These are phyloP conservation scores for Lagerstroemia speciosa DNA, from an alignment of 345 rosid genomes.

Conservation along the genomic window DNA sequence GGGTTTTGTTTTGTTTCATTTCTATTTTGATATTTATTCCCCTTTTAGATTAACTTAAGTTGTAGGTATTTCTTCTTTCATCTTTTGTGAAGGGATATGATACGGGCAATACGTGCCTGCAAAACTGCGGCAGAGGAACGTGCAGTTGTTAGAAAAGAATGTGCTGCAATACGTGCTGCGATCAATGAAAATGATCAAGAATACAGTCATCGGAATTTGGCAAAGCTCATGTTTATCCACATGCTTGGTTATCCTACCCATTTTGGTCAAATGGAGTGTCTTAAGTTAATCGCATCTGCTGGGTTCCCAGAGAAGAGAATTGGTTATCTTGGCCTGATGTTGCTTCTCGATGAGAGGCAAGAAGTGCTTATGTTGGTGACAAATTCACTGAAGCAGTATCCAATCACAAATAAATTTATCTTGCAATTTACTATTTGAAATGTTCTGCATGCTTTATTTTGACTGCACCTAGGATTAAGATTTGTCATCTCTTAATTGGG, in stretches of 20 bases:
- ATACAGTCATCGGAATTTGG: constrained; percentile 88
- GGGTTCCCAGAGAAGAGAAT: constrained; percentile 99
- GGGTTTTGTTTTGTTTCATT: neutral
- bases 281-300: constrained; percentile 87
- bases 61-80: neutral
- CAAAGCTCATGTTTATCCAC: constrained; percentile 99
- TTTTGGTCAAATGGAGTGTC: constrained; percentile 99
- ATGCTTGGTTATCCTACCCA: constrained; percentile 99
- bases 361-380: constrained; percentile 99
- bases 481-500: neutral
- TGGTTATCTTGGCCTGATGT: constrained; percentile 95
- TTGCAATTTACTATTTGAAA: neutral
- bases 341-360: constrained; percentile 99
- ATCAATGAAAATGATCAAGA: constrained; percentile 88
- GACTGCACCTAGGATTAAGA: neutral
- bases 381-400: constrained; percentile 99
- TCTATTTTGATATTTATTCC: neutral
- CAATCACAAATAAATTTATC: constrained; percentile 13
- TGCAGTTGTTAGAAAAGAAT: constrained; percentile 95
- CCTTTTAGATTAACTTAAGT: neutral
- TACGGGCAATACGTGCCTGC: constrained; percentile 89
- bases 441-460: constrained; percentile 4
- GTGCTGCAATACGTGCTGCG: constrained; percentile 85
- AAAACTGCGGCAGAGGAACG: constrained; percentile 99
- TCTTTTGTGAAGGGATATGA: constrained; percentile 85